A percentile compares a stretch with the other conserved stretches of the same genome.
Conservation (phyloP, 495 filamentous ascomycete genomes). For the Amorphotheca resinae region DNA sequence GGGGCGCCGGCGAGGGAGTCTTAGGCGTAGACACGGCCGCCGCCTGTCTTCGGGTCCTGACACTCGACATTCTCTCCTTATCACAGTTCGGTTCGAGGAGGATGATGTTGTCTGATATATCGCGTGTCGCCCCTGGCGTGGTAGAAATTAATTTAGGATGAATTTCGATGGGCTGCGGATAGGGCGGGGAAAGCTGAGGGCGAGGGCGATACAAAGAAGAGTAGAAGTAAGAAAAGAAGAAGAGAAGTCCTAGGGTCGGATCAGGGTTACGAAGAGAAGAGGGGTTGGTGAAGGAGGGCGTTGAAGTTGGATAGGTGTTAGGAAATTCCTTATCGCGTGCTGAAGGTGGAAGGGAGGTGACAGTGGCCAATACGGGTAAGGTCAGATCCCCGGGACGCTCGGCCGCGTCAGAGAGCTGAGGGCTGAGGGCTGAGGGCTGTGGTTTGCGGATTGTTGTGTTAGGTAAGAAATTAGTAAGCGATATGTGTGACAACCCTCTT, state of each 20-base stretch:
- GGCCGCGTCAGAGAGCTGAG: no score
- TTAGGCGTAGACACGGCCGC: slow-evolving; percentile 14
- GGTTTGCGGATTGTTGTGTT: no score
- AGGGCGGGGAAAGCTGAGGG: no score
- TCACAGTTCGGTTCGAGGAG: not conserved
- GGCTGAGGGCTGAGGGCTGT: no score
- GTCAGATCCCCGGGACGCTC: no score
- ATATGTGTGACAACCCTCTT: no score
- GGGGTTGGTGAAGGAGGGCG: slow-evolving; percentile 9
- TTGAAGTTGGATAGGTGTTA: slow-evolving; percentile 5
- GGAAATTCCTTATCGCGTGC: slow-evolving; percentile 4
- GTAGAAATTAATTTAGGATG: not conserved
- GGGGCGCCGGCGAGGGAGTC: slow-evolving; percentile 12
- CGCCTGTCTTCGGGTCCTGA: slow-evolving; percentile 19
- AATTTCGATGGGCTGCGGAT: no score
- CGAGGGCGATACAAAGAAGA: not conserved
- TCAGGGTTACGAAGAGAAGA: not conserved
- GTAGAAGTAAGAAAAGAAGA: not conserved
- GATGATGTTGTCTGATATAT: not conserved
- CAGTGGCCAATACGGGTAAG: not conserved
- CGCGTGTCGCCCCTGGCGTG: not conserved
- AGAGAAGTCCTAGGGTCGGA: not conserved
- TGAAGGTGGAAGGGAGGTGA: not conserved
- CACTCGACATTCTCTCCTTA: slow-evolving; percentile 16
- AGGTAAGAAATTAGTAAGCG: no score